Base-by-base conservation (phyloP, 2,329 filamentous ascomycete genomes). In the Stachybotrys chartarum region DNA sequence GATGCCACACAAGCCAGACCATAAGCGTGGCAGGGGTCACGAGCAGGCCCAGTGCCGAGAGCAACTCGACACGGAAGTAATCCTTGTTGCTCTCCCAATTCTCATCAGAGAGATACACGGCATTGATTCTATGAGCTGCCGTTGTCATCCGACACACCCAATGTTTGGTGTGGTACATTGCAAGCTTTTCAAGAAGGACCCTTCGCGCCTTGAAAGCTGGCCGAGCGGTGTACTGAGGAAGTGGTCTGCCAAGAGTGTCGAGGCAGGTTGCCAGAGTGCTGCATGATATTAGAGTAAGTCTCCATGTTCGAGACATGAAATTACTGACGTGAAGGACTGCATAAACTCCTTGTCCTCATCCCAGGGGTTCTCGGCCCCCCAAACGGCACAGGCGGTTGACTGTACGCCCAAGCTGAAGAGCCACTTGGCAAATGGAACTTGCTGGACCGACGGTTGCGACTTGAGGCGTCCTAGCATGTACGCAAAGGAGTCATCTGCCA, bases 61-160 rank as follows among this genome's bases (percentile, higher is more conserved):
- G 64, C 59, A 69, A 66, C 53, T 69, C 67, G 18, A 67, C 64
- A 8, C 65, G 62, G 54, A 65, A 69, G 53, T 69, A 69, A 55
- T 69, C 67, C 5, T 57, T 56, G 56, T 68, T 69, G 11, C 53
- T 62, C 35, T 68, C 65, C 67, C 67, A 69, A 51, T 65, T 16
- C 1, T 60, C 57, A 42, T 69, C 66, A 1, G 59, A 61, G 39
- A 67, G 60, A 31, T 64, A 65, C 5, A 69, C 59, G 30, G 67
- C 62, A 14, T 69, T 69, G 60, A 69, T 67, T 16, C 58, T 60
- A 30, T 69, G 67, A 4, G 65, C 67, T 0, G 64, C 60, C 12
- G 64, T 62, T 30, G 52, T 47, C 10, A 64, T 24, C 6, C 64
- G 62, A 6, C 59, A 55, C 6, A 62, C 57, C 5, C 63, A 61